Evolutionary conservation across 495 filamentous ascomycete species (phyloP).

Genomic region (Talaromyces wortmannii): DNA sequence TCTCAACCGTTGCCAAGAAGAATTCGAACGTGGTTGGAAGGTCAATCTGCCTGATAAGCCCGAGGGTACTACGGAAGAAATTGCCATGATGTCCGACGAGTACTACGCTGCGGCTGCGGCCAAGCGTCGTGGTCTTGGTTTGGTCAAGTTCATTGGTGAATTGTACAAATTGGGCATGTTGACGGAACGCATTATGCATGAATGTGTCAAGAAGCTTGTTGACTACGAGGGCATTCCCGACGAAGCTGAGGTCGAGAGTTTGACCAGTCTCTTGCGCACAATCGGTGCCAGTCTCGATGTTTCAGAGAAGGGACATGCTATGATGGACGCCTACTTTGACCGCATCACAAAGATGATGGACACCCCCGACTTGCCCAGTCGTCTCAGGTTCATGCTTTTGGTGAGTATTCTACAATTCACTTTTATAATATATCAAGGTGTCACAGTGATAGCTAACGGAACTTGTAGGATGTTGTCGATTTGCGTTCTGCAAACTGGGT

Average conservation of each 20-base stretch:
- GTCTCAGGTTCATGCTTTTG: constrained; percentile 92
- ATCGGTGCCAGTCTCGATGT: constrained; percentile 80
- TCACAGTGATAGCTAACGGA: neutral
- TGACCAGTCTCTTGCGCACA: constrained; percentile 85
- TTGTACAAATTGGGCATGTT: constrained; percentile 98
- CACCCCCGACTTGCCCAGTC: constrained; percentile 70
- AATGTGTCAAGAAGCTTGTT: constrained; percentile 93
- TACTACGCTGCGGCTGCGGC: constrained; percentile 95
- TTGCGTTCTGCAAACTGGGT: constrained; percentile 67
- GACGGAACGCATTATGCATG: constrained; percentile 98
- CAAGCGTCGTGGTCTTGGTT: constrained; percentile 92
- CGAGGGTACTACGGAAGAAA: constrained; percentile 68
- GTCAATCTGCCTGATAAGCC: constrained; percentile 75
- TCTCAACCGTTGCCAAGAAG: constrained; percentile 96
- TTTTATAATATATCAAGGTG: neutral
- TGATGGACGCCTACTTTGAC: constrained; percentile 92
- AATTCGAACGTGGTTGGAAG: constrained; percentile 99
- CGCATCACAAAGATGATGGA: constrained; percentile 78
- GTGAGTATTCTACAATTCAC: constrained; percentile 24
- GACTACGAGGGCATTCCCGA: constrained; percentile 92
- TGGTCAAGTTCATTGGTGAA: constrained; percentile 99
- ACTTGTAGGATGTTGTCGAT: constrained; percentile 69
- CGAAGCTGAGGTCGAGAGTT: constrained; percentile 90
- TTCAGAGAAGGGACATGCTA: constrained; percentile 67
- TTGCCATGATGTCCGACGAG: constrained; percentile 84